Evolutionary conservation across 129 eudicot species (phyloP), one percentile per base, ranked within the genome.

Genomic region (Pseudognaphalium luteoalbum): DNA sequence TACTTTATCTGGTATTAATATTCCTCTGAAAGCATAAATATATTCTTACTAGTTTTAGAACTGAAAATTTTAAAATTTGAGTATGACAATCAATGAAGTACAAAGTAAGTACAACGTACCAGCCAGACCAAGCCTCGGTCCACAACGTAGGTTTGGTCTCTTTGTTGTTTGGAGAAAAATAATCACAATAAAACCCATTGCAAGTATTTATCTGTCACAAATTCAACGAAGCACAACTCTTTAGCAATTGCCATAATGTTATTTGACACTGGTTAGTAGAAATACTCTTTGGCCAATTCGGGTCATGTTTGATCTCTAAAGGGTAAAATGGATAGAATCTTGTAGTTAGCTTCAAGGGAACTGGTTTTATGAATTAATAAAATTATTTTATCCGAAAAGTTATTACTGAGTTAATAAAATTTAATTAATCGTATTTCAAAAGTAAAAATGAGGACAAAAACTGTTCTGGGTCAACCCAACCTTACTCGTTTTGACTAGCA

Each of bases 101-200:
- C 20, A 44, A 7, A 25, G 56, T 78, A 66, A 22, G 20, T 30
- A 34, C 6, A 54, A 77, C 77, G 44, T 85, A 94, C 99, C 99
- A 94, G 68, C 99, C 99, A 59, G 80, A 91, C 99, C 99, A 94
- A 65, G 99, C 99, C 90, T 94, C 99, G 0, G 97, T 94, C 99
- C 97, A 94, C 76, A 94, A 78, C 52, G 87, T 85, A 7, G 99
- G 99, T 80, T 94, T 94, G 77, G 89, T 84, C 65, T 87, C 90
- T 80, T 80, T 91, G 81, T 94, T 74, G 58, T 80, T 94, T 21
- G 99, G 96, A 15, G 99, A 76, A 79, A 94, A 94, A 62, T 89
- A 85, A 84, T 94, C 96, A 73, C 99, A 94, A 75, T 94, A 94
- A 75, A 94, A 94, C n/a, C 99, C 99, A 71, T 94, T 94, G 89